Percentiles rank a stretch among this genome's conserved stretches.
phyloP scores from a whole-genome alignment of 1,284 basidiomycete species.

The Microbotryomycetes sp. region DNA sequence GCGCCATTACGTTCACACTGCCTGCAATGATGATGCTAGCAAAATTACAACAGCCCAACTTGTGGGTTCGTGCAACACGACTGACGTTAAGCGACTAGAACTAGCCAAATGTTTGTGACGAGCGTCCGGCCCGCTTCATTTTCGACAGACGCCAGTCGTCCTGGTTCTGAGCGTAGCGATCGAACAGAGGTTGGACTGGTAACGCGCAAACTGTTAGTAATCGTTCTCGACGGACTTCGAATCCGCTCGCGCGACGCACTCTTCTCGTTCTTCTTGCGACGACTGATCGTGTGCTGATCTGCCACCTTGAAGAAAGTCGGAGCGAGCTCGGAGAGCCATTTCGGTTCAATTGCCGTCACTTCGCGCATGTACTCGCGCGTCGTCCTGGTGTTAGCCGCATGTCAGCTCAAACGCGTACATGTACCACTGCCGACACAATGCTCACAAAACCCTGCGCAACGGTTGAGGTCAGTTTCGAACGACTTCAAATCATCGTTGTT shows the following conservation, averaged over 20 bases:
- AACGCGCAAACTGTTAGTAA: slow-evolving; percentile 47
- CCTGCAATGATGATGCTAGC: slow-evolving; percentile 3
- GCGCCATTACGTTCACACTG: slow-evolving; percentile 55
- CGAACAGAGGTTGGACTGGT: neutral
- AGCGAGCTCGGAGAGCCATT: slow-evolving; percentile 94
- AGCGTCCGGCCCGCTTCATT: slow-evolving; percentile 75
- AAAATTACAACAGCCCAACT: neutral
- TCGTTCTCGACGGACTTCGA: too few species aligned
- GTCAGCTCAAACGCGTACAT: too few species aligned
- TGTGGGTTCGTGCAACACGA: too few species aligned
- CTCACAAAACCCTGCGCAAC: slow-evolving; percentile 24
- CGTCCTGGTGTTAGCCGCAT: neutral
- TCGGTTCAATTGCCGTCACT: slow-evolving; percentile 92
- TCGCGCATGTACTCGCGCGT: slow-evolving; percentile 83
- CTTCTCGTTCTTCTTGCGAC: slow-evolving; percentile 94
- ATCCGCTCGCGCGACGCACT: slow-evolving; percentile 87
- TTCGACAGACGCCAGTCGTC: slow-evolving; percentile 86
- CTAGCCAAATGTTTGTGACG: slow-evolving; percentile 44
- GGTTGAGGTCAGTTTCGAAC: neutral
- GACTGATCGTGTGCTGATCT: slow-evolving; percentile 91
- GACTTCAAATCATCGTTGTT: slow-evolving; percentile 39
- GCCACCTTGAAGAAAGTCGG: slow-evolving; percentile 97
- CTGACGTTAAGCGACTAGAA: too few species aligned
- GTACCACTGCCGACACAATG: too few species aligned
- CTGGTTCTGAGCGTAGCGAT: slow-evolving; percentile 52